These are phyloP conservation scores for Pseudogymnoascus sp. DNA, from an alignment of 2,329 filamentous ascomycete genomes.

Conservation along the genomic window DNA sequence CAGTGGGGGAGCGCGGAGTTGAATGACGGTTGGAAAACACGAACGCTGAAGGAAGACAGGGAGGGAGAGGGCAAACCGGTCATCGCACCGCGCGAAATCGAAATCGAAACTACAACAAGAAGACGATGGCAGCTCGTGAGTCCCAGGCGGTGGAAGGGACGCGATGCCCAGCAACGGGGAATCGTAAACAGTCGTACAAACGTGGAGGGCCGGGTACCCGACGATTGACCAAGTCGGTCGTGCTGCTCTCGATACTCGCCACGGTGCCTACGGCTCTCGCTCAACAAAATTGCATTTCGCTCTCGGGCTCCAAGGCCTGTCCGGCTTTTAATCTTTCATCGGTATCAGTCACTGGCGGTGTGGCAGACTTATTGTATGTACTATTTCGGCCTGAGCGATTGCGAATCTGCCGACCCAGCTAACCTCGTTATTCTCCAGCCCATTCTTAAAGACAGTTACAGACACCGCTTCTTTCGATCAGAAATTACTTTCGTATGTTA, in stretches of 20 bases:
- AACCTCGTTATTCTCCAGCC: constrained; percentile 45
- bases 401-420: neutral
- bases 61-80: neutral
- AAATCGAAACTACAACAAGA: neutral
- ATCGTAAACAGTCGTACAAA: constrained; percentile 6
- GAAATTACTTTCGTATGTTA: constrained; percentile 65
- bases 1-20: neutral
- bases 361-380: constrained; percentile 12
- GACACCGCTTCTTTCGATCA: constrained; percentile 70
- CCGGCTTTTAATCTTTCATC: constrained; percentile 67
- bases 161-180: neutral
- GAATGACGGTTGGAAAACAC: constrained; percentile 7
- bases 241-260: constrained; percentile 27
- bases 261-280: constrained; percentile 26
- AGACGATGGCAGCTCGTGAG: neutral
- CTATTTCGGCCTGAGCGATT: neutral
- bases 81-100: neutral
- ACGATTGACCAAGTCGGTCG: constrained; percentile 3
- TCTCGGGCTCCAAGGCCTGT: constrained; percentile 64
- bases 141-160: constrained; percentile 6
- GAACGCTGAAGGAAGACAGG: neutral
- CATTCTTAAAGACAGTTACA: constrained; percentile 79
- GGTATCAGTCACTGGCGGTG: constrained; percentile 43
- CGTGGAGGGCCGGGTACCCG: neutral
- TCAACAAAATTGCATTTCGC: constrained; percentile 50